Evolutionary conservation across 106 monocot species (phyloP).

Genomic region (Amphibolis antarctica): DNA sequence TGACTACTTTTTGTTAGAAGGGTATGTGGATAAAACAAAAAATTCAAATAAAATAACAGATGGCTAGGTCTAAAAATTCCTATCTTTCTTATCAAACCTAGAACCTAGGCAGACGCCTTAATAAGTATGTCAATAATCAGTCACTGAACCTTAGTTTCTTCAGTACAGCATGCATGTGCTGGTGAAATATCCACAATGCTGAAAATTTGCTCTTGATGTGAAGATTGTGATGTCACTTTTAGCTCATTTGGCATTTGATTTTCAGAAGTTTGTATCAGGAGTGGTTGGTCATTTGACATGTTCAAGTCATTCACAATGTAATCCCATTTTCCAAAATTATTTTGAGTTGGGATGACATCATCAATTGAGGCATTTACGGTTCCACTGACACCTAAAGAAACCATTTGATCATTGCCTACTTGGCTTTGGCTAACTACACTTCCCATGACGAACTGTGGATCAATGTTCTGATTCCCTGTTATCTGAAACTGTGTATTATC

Average conservation of each 20-base stretch:
- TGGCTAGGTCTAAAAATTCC: too few species aligned
- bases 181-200: conserved; percentile 64
- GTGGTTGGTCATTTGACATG: conserved; percentile 14
- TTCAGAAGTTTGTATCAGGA: conserved; percentile 6
- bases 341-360: conserved; percentile 21
- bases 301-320: conserved; percentile 21
- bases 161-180: conserved; percentile 46
- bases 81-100: too few species aligned
- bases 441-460: conserved; percentile 1
- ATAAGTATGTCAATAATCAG: background rate
- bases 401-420: conserved; percentile 3
- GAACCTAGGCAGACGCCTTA: too few species aligned
- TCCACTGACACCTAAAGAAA: conserved; percentile 2
- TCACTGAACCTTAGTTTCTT: conserved; percentile 60
- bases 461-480: conserved; percentile 8
- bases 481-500: conserved; percentile 2
- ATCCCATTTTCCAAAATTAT: conserved; percentile 38
- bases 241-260: conserved; percentile 11
- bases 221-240: conserved; percentile 4
- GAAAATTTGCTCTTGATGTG: conserved; percentile 18
- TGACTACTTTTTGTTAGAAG: too few species aligned
- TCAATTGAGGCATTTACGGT: background rate
- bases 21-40: too few species aligned
- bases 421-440: conserved; percentile 11
- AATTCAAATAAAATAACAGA: too few species aligned